Evolutionary conservation across 2,329 filamentous ascomycete genomes (phyloP).

Genomic region (Colletotrichum tropicale): DNA sequence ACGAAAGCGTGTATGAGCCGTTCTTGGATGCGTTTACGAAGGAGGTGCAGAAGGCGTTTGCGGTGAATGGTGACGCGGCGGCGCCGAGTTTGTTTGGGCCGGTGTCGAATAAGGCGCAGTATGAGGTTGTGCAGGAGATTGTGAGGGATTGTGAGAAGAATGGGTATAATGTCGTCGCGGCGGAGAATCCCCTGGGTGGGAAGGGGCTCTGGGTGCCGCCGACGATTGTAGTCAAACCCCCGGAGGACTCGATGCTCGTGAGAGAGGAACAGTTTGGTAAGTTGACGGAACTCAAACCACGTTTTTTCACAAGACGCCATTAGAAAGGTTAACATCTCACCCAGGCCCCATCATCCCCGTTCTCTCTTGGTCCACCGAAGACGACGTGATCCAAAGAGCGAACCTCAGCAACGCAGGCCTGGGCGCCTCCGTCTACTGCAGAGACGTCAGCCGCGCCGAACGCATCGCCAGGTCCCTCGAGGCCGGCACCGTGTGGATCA

Average conservation of each 20-base stretch:
- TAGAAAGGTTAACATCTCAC: too few relatives aligned
- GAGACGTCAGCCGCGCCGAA: conserved; percentile 53
- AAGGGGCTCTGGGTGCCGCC: conserved; percentile 62
- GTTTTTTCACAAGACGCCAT: too few relatives aligned
- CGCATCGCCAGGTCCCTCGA: conserved; percentile 59
- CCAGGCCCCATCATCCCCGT: conserved; percentile 66
- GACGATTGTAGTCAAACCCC: conserved; percentile 64
- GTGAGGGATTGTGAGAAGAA: conserved; percentile 28
- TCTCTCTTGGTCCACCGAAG: conserved; percentile 64
- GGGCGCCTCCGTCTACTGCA: conserved; percentile 62
- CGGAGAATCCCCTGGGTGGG: conserved; percentile 17
- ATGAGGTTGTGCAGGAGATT: conserved; percentile 58
- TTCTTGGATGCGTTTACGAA: conserved; percentile 48
- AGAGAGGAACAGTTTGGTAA: conserved; percentile 52
- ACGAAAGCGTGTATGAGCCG: conserved; percentile 61
- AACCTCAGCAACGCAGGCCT: conserved; percentile 59
- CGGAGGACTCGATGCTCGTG: conserved; percentile 60
- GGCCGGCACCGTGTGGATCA: conserved; percentile 66
- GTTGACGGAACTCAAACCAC: too few relatives aligned
- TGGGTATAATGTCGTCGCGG: conserved; percentile 39
- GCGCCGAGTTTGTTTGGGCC: conserved; percentile 52
- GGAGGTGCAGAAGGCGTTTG: neutral
- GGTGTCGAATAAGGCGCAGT: conserved; percentile 69
- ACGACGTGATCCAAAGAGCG: conserved; percentile 60
- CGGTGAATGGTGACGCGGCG: neutral